A percentile compares a stretch with the other conserved stretches of the same genome.
phyloP scores from a whole-genome alignment of 257 asterid genomes.

The Voacanga thouarsii region DNA sequence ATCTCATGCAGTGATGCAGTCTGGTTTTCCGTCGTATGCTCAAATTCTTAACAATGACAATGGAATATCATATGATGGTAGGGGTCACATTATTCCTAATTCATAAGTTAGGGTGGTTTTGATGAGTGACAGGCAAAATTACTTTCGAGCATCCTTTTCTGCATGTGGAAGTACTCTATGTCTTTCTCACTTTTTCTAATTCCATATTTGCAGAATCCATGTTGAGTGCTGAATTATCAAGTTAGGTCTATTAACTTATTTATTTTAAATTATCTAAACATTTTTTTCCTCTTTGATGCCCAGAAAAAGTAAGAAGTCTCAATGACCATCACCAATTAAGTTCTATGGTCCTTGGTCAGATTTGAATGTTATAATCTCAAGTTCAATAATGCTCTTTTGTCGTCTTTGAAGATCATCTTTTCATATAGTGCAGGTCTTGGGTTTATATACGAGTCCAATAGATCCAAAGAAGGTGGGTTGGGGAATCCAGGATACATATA shows the following conservation, averaged over 20 bases:
- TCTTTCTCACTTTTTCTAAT: background rate
- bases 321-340: background rate
- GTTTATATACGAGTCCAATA: background rate
- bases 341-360: background rate
- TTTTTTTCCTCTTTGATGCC: background rate
- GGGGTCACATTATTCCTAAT: slow-evolving; percentile 22
- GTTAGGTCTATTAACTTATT: background rate
- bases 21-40: slow-evolving; percentile 43
- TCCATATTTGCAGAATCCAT: background rate
- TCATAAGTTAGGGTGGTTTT: slow-evolving; percentile 2
- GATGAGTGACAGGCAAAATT: background rate
- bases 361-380: background rate
- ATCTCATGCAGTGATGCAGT: slow-evolving; percentile 49
- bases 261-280: background rate
- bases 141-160: background rate
- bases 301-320: background rate
- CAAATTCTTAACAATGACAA: slow-evolving; percentile 44
- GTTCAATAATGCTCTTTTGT: background rate
- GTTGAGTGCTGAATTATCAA: background rate
- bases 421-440: background rate
- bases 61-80: slow-evolving; percentile 55
- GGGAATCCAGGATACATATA: background rate
- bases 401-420: background rate
- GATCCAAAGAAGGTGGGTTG: background rate
- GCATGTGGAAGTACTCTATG: background rate